Evolutionary conservation across 2,329 filamentous ascomycete species (phyloP), one percentile per base, ranked within the genome.

Genomic region (Monosporascus sp.): DNA sequence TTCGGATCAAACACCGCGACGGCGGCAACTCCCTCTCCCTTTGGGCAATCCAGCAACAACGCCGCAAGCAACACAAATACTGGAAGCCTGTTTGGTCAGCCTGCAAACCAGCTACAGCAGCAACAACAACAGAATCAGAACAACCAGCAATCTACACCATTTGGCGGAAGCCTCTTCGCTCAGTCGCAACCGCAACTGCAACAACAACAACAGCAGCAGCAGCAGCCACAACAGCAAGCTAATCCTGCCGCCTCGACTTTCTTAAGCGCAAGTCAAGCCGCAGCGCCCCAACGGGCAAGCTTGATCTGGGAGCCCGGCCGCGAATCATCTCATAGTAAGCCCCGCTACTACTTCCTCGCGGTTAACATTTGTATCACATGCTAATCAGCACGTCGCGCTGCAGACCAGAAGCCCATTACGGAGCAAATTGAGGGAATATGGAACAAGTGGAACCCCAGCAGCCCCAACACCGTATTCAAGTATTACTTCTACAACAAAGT

Each of bases 401-500:
- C 56, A 84, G 82, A 78, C 60, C 86, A 91, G 66, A 90, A 90
- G 68, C 82, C 85, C 47, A 81, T 92, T 45, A 78, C 83, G 20
- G 85, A 91, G 53, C 89, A 93, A 68, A 88, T 92, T 68, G 76
- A 79, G 55, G 76, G 84, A 25, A 78, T 94, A 41, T 74, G 83
- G 50, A 76, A 83, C 55, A 91, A 92, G 72, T 94, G 89, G 89
- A 79, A 88, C 56, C 84, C 88, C 1, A 70, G 77, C 25, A 81
- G 78, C 67, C 78, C 83, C 22, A 83, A 83, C 65, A 91, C 88
- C 62, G 82, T 81, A 27, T 90, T 94, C 74, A 88, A 90, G 69
- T 78, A 88, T 65, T 93, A 93, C 74, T 90, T 94, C 69, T 95
- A 94, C 78, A 94, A 94, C 72, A 84, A 89, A 60, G 88, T 92